Conservation (phyloP, 129 eudicot species). For the Pseudognaphalium luteoalbum region DNA sequence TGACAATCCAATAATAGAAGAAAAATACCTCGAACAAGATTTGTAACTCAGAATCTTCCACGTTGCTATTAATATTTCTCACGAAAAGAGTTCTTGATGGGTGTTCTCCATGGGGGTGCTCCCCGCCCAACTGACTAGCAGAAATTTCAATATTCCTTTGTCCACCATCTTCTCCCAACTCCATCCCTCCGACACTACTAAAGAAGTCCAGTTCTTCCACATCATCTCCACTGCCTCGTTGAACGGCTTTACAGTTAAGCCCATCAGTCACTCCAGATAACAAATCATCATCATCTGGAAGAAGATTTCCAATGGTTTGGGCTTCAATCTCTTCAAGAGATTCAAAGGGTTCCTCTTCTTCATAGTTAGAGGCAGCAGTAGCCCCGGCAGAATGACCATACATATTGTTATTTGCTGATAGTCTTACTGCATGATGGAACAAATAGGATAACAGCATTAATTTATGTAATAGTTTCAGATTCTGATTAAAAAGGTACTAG, state of each 20-base stretch:
- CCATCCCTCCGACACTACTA: conserved; percentile 92
- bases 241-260: conserved; percentile 38
- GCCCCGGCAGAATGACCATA: conserved; percentile 65
- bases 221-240: conserved; percentile 55
- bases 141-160: conserved; percentile 39
- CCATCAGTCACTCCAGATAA: conserved; percentile 92
- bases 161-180: conserved; percentile 78
- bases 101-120: conserved; percentile 64
- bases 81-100: conserved; percentile 95
- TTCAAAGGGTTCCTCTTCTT: conserved; percentile 71
- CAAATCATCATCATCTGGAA: conserved; percentile 94
- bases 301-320: conserved; percentile 91
- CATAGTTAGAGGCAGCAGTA: conserved; percentile 55
- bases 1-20: conserved; percentile 13
- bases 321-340: conserved; percentile 95
- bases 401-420: conserved; percentile 48
- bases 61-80: conserved; percentile 78
- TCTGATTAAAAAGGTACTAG: neutral
- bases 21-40: conserved; percentile 69
- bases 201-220: conserved; percentile 74
- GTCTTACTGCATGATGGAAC: conserved; percentile 61
- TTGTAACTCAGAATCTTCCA: conserved; percentile 78
- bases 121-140: conserved; percentile 46
- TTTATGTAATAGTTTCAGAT: neutral
- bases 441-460: conserved; percentile 2